These are phyloP conservation scores for Infundibulicybe gibba DNA, from an alignment of 768 basidiomycete genomes.

Conservation along the genomic window DNA sequence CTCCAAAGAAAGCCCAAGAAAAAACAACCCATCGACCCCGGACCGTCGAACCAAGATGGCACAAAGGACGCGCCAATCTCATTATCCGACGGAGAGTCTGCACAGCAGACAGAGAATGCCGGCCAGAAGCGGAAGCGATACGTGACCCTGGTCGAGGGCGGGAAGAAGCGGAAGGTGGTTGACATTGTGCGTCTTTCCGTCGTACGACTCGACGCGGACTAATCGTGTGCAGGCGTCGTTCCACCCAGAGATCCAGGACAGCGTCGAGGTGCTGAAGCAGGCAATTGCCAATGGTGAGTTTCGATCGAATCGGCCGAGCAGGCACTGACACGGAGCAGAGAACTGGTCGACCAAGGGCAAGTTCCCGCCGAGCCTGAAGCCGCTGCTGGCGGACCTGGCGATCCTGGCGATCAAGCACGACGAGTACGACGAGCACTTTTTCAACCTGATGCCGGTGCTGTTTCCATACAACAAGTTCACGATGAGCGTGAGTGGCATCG, in stretches of 20 bases:
- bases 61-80: constrained; percentile 49
- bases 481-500: constrained; percentile 63
- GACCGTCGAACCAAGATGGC: constrained; percentile 24
- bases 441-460: constrained; percentile 78
- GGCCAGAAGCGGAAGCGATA: constrained; percentile 56
- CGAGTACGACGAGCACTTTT: constrained; percentile 92
- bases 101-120: constrained; percentile 17
- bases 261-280: constrained; percentile 56
- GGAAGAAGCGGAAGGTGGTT: constrained; percentile 70
- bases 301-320: no score
- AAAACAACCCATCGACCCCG: constrained; percentile 1
- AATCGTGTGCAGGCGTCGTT: constrained; percentile 51
- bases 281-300: constrained; percentile 55
- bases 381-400: constrained; percentile 65
- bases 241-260: constrained; percentile 62
- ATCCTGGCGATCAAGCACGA: constrained; percentile 76
- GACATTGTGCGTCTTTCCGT: constrained; percentile 47
- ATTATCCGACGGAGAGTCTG: constrained; percentile 8
- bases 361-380: constrained; percentile 82
- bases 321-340: constrained; percentile 37
- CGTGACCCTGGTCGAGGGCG: constrained; percentile 47
- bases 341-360: constrained; percentile 81
- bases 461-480: constrained; percentile 97
- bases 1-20: constrained; percentile 5
- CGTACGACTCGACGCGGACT: neutral